Conservation (phyloP, 352 stramenopile genomes). For the Pythium angustatum region DNA sequence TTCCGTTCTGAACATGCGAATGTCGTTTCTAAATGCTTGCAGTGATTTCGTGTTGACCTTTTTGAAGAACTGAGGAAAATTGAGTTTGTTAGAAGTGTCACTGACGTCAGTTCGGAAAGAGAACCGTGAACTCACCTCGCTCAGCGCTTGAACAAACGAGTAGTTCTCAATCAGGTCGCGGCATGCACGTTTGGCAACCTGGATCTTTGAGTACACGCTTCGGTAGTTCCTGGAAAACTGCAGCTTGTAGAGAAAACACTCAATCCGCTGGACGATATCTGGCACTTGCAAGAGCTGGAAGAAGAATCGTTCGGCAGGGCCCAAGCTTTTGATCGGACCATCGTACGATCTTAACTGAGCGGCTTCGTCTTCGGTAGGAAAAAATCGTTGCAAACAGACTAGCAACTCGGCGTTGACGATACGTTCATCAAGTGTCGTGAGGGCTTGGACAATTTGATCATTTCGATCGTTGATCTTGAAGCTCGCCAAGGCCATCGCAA, state of each 20-base stretch:
- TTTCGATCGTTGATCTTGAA: constrained; percentile 80
- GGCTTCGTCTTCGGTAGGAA: constrained; percentile 70
- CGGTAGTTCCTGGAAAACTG: constrained; percentile 53
- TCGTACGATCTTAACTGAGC: constrained; percentile 43
- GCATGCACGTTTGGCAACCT: constrained; percentile 63
- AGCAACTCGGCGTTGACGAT: constrained; percentile 60
- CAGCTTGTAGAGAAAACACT: constrained; percentile 80
- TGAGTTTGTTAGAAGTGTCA: background rate
- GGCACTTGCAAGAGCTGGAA: constrained; percentile 61
- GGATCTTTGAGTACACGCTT: constrained; percentile 45
- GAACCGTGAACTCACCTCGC: constrained; percentile 40
- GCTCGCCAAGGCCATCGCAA: constrained; percentile 66
- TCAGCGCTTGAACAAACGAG: constrained; percentile 52
- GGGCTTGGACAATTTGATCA: constrained; percentile 58
- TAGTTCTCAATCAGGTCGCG: constrained; percentile 73
- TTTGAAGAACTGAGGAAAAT: constrained; percentile 47
- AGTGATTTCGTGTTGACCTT: constrained; percentile 40
- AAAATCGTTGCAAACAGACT: constrained; percentile 73
- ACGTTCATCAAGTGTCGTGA: constrained; percentile 62
- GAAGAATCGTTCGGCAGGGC: constrained; percentile 78
- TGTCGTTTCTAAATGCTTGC: constrained; percentile 32
- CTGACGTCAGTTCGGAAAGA: background rate
- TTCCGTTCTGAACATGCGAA: constrained; percentile 34
- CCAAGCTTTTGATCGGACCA: constrained; percentile 46
- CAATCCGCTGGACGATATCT: constrained; percentile 57